A percentile compares a stretch with the other conserved stretches of the same genome.
These are phyloP conservation scores for Ichthyophthirius multifiliis DNA, from an alignment of 169 alveolate genomes.

Conservation along the genomic window DNA sequence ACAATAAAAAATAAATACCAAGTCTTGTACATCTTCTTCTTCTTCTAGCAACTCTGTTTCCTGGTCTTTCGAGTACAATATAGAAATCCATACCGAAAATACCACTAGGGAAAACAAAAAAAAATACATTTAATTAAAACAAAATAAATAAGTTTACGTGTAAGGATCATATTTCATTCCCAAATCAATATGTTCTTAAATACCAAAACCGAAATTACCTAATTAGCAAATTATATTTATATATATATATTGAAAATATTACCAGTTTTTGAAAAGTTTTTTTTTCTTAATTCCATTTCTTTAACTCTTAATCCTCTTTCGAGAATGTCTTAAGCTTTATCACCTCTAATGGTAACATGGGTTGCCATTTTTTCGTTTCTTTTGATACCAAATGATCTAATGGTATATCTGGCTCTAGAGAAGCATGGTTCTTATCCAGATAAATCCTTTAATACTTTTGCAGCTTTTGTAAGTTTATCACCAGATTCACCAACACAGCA, in stretches of 20 bases:
- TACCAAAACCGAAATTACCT: constrained; percentile 99
- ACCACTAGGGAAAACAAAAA: constrained; percentile 60
- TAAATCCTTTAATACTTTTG: constrained; percentile 97
- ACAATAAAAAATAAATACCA: constrained; percentile 61
- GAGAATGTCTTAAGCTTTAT: constrained; percentile 98
- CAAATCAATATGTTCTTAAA: constrained; percentile 99
- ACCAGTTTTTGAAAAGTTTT: constrained; percentile 97
- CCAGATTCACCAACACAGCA: constrained; percentile 99
- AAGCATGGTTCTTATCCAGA: constrained; percentile 98
- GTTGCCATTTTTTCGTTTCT: constrained; percentile 99
- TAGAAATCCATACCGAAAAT: constrained; percentile 99
- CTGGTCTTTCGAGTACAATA: constrained; percentile 98
- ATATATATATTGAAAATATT: not conserved
- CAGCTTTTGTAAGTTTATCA: constrained; percentile 99
- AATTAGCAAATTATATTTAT: constrained; percentile 14
- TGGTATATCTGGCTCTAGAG: constrained; percentile 96
- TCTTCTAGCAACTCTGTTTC: constrained; percentile 96
- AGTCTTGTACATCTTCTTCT: constrained; percentile 90
- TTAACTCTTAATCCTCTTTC: constrained; percentile 99
- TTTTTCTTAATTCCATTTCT: constrained; percentile 97
- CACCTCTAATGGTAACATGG: constrained; percentile 98
- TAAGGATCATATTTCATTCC: constrained; percentile 99
- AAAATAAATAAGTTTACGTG: constrained; percentile 50
- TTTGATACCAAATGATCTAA: constrained; percentile 97
- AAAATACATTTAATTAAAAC: not conserved